Evolutionary conservation across 345 rosid species (phyloP).

Genomic region (Rhodomyrtus tomentosa): DNA sequence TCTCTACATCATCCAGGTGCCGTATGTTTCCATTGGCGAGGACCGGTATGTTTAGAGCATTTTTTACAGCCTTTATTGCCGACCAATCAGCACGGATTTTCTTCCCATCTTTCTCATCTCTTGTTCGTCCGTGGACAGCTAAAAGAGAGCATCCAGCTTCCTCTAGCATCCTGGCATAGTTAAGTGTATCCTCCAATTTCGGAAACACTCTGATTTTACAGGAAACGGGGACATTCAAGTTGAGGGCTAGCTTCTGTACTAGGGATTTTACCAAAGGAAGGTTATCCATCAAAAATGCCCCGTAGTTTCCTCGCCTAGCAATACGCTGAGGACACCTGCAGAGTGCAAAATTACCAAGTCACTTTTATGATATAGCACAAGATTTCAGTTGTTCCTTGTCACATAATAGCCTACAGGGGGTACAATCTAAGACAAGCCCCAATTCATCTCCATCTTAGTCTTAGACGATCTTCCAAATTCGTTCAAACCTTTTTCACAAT

Average conservation of each 20-base stretch:
- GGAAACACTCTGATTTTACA: constrained; percentile 88
- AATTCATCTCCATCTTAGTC: not conserved
- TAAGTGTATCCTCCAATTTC: constrained; percentile 57
- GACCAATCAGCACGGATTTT: constrained; percentile 75
- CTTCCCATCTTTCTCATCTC: constrained; percentile 83
- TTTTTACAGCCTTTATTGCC: constrained; percentile 74
- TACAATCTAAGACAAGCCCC: not conserved
- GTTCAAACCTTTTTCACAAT: not conserved
- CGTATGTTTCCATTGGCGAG: constrained; percentile 92
- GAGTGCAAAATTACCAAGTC: not conserved
- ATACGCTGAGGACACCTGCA: constrained; percentile 93
- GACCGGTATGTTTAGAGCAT: constrained; percentile 62
- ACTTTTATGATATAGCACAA: not conserved
- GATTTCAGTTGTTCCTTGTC: not conserved
- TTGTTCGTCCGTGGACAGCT: constrained; percentile 88
- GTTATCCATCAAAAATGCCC: constrained; percentile 95
- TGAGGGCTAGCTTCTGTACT: constrained; percentile 61
- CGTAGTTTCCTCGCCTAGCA: constrained; percentile 80
- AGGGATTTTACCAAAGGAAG: constrained; percentile 78
- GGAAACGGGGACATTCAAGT: constrained; percentile 66
- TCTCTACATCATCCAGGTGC: constrained; percentile 60
- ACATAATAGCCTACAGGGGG: not conserved
- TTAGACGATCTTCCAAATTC: not conserved
- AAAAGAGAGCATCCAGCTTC: constrained; percentile 89
- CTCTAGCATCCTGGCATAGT: constrained; percentile 84